Percentiles rank a stretch among this genome's conserved stretches.
These are phyloP conservation scores for Aspergillus latus DNA, from an alignment of 2,329 filamentous ascomycete genomes.

Conservation along the genomic window DNA sequence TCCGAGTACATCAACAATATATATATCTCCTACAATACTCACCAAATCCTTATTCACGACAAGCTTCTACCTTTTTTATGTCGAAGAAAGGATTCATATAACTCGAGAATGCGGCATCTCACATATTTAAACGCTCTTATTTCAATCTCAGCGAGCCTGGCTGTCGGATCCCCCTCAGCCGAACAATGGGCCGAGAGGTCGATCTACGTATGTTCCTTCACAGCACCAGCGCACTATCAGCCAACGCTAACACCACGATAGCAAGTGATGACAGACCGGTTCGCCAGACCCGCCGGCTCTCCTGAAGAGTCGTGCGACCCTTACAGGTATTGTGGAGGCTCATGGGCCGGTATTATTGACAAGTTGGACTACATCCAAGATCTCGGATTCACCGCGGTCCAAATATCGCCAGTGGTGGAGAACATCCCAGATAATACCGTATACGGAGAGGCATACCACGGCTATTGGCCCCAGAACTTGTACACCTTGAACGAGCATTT, in stretches of 20 bases:
- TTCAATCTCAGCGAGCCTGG: constrained; percentile 3
- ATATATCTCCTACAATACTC: neutral
- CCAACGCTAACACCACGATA: neutral
- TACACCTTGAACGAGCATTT: constrained; percentile 49
- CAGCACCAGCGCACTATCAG: neutral
- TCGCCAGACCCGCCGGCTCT: constrained; percentile 50
- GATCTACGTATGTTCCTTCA: constrained; percentile 46
- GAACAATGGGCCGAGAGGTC: constrained; percentile 54
- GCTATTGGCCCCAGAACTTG: constrained; percentile 50
- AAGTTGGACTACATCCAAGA: constrained; percentile 50
- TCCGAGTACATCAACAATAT: neutral
- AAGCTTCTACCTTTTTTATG: no score
- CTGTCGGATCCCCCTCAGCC: constrained; percentile 9
- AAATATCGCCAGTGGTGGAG: constrained; percentile 39
- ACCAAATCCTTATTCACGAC: no score
- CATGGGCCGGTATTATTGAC: constrained; percentile 58
- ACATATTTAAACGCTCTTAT: neutral
- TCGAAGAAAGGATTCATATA: neutral
- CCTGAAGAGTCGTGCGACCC: constrained; percentile 14
- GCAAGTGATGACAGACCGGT: constrained; percentile 59
- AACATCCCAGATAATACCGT: constrained; percentile 35
- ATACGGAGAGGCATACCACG: constrained; percentile 47
- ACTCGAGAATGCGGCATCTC: constrained; percentile 2
- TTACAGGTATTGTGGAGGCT: constrained; percentile 59
- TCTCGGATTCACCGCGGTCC: constrained; percentile 45